Evolutionary conservation across 768 basidiomycete genomes (phyloP), one percentile per base, ranked within the genome.

Genomic region (Xerocomellus intermedius): DNA sequence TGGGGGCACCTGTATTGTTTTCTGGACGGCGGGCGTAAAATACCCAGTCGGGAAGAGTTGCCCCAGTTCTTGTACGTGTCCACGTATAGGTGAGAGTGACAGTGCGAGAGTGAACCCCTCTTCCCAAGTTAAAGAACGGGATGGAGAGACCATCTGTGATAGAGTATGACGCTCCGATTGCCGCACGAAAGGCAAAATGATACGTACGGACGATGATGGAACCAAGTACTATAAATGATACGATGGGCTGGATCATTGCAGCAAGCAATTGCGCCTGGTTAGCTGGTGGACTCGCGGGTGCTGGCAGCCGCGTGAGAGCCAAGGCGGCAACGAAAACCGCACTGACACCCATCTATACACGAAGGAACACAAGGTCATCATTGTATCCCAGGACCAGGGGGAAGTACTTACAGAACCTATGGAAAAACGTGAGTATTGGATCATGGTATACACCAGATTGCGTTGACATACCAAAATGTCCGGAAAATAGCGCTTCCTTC

Each of bases 401-500:
- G 13, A 47, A 33, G 36, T 45, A 72, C 82, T 62, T 57, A 83
- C 84, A 49, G 84, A 83, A 42, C 83, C 84, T 83, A 50, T 54
- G 24, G 22, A 22, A 28, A 41, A 35, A 39, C 0, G 3, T 68
- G 37, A 62, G 52, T 16, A 19, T 26, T 21, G 7, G 28, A 35
- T 33, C 47, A 7, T 42, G 35, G 17, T 53, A n/a, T n/a, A 19
- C 2, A 48, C 32, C 0, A 22, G 21, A 36, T 36, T 8, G 13
- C 8, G 67, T 72, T 42, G 14, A 33, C 65, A 14, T 63, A 83
- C 87, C 94, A 67, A 96, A 98, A 75, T 97, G 94, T 3, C 96
- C 96, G 5, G 82, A 84, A 68, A 98, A 97, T 5, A 94, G 59
- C 0, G 96, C 95, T 72, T 98, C 93, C 42, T 82, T 78, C 85